Base-by-base conservation (phyloP, 2,329 filamentous ascomycete genomes). In the Apiospora koreana region DNA sequence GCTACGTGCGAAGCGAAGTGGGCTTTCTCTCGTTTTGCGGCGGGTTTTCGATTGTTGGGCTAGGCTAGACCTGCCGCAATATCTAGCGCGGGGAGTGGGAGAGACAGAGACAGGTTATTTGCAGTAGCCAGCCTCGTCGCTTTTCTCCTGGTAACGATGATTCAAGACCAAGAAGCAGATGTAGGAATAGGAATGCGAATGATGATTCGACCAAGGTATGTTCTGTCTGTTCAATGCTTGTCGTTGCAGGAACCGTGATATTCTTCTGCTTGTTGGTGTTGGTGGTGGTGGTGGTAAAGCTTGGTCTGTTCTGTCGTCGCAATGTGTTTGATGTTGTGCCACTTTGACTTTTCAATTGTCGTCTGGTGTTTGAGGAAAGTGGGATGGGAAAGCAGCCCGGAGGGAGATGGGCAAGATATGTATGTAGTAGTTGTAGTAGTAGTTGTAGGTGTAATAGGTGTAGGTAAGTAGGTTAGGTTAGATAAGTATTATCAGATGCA, bases 41-140 rank as follows among this genome's bases (percentile, higher is more conserved):
- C 54, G 54, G 54, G 54, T 62, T 62, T 62, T 62, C 54, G 54
- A 62, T 62, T 35, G 31, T 62, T 62, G 21, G 54, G 31, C 31
- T 62, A 62, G 54, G 54, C 54, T 62, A 62, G 54, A 62, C 54
- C 54, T 62, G 54, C 54, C 54, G 54, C 54, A 62, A 38, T 62
- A 43, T 18, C 41, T 43, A 38, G 54, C 54, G 54, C 50, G 54
- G 54, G 54, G 48, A 21, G 28, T 62, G 18, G 31, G 18, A 62
- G 54, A n/a, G 9, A n/a, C 12, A 6, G 31, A n/a, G 21, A 38
- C 23, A 38, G 21, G 54, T n/a, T 38, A n/a, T 5, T 21, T 35
- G 54, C 28, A 62, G 31, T 38, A 62, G 54, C 54, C 54, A 62
- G 54, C 54, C 54, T 62, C 54, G 54, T 62, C 31, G 31, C 18